Percentiles rank a stretch among this genome's conserved stretches.
Conservation (phyloP, 179 eudicot species). For the Silene coronaria region DNA sequence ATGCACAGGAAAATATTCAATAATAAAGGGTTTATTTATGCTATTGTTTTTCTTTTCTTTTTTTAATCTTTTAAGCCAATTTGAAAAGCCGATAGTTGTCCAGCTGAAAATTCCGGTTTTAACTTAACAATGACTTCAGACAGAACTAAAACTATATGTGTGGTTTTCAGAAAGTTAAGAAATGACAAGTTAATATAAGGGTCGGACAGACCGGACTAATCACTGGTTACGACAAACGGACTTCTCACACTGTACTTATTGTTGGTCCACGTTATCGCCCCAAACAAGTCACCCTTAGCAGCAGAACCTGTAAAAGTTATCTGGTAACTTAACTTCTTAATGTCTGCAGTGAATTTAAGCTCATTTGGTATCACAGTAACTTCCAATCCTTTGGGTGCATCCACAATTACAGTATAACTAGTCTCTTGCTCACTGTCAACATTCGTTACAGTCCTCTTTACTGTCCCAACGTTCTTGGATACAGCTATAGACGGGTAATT, state of each 20-base stretch:
- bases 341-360: constrained; percentile 36
- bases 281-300: constrained; percentile 36
- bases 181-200: no score
- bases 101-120: no score
- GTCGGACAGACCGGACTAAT: not conserved
- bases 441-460: constrained; percentile 50
- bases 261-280: constrained; percentile 56
- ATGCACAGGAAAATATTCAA: no score
- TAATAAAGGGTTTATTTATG: no score
- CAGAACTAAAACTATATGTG: no score
- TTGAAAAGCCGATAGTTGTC: no score
- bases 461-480: constrained; percentile 28
- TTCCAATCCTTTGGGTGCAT: constrained; percentile 34
- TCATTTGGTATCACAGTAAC: constrained; percentile 45
- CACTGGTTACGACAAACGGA: constrained; percentile 52
- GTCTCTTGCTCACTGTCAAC: constrained; percentile 34
- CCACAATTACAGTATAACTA: constrained; percentile 35
- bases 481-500: constrained; percentile 70
- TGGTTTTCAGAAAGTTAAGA: no score
- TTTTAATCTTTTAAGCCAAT: no score
- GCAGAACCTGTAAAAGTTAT: constrained; percentile 22
- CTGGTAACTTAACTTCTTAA: constrained; percentile 37
- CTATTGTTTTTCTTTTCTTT: no score
- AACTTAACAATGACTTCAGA: no score
- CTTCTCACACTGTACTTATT: constrained; percentile 47